Evolutionary conservation across 495 filamentous ascomycete genomes (phyloP).

Genomic region (Penicillium tannophilum): DNA sequence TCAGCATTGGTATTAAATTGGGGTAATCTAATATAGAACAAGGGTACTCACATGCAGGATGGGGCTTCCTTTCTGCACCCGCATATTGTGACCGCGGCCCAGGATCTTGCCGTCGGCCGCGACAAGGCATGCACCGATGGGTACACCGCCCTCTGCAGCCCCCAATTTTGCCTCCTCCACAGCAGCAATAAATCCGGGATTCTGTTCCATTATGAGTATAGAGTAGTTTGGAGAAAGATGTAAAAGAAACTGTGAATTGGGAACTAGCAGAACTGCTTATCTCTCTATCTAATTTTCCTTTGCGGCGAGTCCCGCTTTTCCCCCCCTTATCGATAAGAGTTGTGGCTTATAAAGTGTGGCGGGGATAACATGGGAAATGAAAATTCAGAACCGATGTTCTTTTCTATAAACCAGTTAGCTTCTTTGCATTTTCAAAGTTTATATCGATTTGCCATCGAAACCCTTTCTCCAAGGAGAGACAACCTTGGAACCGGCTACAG

Average conservation of each 20-base stretch:
- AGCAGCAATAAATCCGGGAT: conserved; percentile 59
- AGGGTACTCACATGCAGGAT: conserved; percentile 67
- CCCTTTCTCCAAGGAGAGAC: background rate
- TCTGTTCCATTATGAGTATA: conserved; percentile 42
- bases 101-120: conserved; percentile 71
- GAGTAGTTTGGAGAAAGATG: background rate
- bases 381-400: background rate
- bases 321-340: conserved; percentile 30
- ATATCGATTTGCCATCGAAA: background rate
- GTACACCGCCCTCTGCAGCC: conserved; percentile 74
- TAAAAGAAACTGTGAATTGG: background rate
- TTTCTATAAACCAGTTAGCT: background rate
- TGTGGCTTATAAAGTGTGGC: conserved; percentile 18
- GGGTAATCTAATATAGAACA: background rate
- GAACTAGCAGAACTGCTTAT: background rate
- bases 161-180: conserved; percentile 74
- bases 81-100: conserved; percentile 81
- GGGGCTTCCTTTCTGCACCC: conserved; percentile 73
- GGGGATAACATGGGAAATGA: conserved; percentile 1
- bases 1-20: background rate
- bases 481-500: background rate
- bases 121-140: conserved; percentile 78
- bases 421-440: background rate
- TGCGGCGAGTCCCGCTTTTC: conserved; percentile 23
- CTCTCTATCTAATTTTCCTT: conserved; percentile 1